A percentile compares a stretch with the other conserved stretches of the same genome.
Conservation (phyloP, 768 basidiomycete species). For the Coprinopsis cinerea region DNA sequence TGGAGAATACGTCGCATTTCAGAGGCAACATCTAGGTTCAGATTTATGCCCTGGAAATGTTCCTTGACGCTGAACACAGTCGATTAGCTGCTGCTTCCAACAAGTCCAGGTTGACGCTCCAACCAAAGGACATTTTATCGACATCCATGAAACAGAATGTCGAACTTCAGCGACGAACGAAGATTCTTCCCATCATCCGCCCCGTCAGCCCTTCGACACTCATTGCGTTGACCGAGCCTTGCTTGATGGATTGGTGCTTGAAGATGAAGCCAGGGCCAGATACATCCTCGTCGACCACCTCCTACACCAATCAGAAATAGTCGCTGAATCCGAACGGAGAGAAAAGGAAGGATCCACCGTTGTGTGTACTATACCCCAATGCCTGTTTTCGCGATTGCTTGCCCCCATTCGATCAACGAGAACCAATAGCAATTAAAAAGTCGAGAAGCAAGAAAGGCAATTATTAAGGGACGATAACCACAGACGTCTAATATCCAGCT, state of each 20-base stretch:
- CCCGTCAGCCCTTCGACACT: slow-evolving; percentile 33
- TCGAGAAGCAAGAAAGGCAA: background rate
- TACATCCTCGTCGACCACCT: too few relatives aligned
- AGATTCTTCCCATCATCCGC: slow-evolving; percentile 15
- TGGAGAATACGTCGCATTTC: too few relatives aligned
- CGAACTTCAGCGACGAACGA: background rate
- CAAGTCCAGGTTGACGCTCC: background rate
- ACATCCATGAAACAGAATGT: background rate
- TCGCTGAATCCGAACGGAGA: too few relatives aligned
- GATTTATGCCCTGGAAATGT: too few relatives aligned
- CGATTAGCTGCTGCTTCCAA: background rate
- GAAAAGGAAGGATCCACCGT: background rate
- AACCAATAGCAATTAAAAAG: background rate
- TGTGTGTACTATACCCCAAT: background rate
- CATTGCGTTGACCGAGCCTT: slow-evolving; percentile 39
- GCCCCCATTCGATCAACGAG: too few relatives aligned
- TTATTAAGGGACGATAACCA: slow-evolving; percentile 7
- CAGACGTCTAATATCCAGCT: slow-evolving; percentile 66
- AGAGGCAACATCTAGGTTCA: too few relatives aligned
- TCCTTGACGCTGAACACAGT: background rate
- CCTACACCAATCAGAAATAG: too few relatives aligned
- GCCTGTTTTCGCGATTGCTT: too few relatives aligned
- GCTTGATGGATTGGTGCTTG: slow-evolving; percentile 34
- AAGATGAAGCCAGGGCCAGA: slow-evolving; percentile 8
- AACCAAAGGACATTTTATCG: background rate